Base-by-base conservation (phyloP, 2,329 filamentous ascomycete genomes). In the Aspergillus pseudoglaucus region DNA sequence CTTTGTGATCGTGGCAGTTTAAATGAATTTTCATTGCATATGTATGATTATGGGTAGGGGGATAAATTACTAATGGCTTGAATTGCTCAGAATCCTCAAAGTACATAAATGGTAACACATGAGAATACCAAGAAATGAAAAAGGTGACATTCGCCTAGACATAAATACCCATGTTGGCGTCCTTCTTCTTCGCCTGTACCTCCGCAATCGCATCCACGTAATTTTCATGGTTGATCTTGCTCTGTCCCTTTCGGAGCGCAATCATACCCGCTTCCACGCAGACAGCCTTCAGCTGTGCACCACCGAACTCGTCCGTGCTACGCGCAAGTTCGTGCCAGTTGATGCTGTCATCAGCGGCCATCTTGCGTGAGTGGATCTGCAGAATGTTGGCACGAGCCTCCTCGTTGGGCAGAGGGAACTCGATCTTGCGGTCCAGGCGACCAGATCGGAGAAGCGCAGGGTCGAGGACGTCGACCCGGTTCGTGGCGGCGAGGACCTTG, bases 261-360 rank as follows among this genome's bases (percentile, higher is more conserved):
- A 98, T 98, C 93, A 98, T 98, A 67, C 93, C 93, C 45, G 93
- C 93, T 75, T 98, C 93, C 22, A 98, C 93, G 69, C 93, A 98
- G 18, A 98, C 93, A 39, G 93, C 93, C 80, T 98, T 98, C 59
- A 98, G 75, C 83, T 95, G 91, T 51, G 93, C 93, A 67, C 93
- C 93, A 50, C 93, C 93, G 68, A 98, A 98, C 73, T 98, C 93
- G 68, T 98, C 93, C 15, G 93, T 98, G 73, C 90, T 96, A 63
- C 93, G 83, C 6, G 93, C 93, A 73, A 98, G 70, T 70, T 98
- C 93, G 50, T 84, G 81, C 90, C 93, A 98, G 78, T 98, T 98
- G 65, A 98, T 87, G 47, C 79, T 84, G 46, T 89, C 83, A 62
- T 95, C 90, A 12, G 96, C 89, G 54, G 87, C 93, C 93, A 98